Conservation (phyloP, 306 rosid genomes). For the Prunus mume region DNA sequence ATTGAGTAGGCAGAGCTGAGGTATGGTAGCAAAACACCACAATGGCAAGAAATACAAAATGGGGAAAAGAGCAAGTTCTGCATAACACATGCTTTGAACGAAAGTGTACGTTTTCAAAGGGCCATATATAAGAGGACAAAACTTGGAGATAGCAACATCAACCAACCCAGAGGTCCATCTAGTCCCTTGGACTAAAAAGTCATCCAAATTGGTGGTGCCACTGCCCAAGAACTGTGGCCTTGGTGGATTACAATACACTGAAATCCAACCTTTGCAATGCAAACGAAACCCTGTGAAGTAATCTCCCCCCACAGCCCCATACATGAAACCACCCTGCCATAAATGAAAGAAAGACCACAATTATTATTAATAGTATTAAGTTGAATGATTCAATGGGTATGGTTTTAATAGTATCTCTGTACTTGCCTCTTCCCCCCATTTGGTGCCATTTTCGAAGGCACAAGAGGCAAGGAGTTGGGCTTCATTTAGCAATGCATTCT, state of each 20-base stretch:
- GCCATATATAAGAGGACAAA: slow-evolving; percentile 51
- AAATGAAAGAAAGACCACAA: neutral
- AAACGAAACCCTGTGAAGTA: slow-evolving; percentile 51
- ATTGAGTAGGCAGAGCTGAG: slow-evolving; percentile 56
- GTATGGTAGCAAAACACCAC: slow-evolving; percentile 59
- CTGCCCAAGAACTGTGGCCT: slow-evolving; percentile 66
- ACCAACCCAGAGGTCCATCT: slow-evolving; percentile 66
- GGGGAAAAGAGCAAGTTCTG: slow-evolving; percentile 39
- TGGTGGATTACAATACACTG: slow-evolving; percentile 50
- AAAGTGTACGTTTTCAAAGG: slow-evolving; percentile 26
- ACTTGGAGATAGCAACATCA: slow-evolving; percentile 53
- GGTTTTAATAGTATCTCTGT: neutral
- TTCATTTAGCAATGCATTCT: slow-evolving; percentile 27
- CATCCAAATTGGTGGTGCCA: slow-evolving; percentile 50
- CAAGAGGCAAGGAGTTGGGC: slow-evolving; percentile 52
- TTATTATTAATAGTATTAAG: neutral
- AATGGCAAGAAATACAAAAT: slow-evolving; percentile 32
- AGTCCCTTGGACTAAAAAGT: slow-evolving; percentile 51
- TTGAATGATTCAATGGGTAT: too few species aligned
- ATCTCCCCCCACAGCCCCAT: slow-evolving; percentile 57
- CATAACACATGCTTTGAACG: slow-evolving; percentile 47
- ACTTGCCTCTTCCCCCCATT: slow-evolving; percentile 68
- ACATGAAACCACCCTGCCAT: slow-evolving; percentile 63
- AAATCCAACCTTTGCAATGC: slow-evolving; percentile 68
- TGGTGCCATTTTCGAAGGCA: slow-evolving; percentile 44